These are phyloP conservation scores for Aspergillus novoparasiticus DNA, from an alignment of 2,329 filamentous ascomycete species.

Conservation along the genomic window DNA sequence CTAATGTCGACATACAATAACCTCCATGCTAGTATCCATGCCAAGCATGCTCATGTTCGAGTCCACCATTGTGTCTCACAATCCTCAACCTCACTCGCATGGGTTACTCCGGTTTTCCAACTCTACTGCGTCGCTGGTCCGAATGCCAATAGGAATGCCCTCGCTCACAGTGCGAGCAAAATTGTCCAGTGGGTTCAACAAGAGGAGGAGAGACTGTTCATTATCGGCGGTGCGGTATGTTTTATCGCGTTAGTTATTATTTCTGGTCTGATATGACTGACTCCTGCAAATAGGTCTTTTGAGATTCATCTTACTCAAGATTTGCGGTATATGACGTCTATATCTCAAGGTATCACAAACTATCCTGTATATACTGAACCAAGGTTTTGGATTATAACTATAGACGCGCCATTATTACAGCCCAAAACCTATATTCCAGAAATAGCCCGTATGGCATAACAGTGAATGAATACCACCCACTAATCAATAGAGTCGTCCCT, in stretches of 20 bases:
- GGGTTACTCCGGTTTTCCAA: constrained; percentile 89
- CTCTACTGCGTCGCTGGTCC: constrained; percentile 92
- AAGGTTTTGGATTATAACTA: neutral
- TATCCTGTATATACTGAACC: neutral
- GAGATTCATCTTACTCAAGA: neutral
- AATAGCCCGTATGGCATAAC: neutral
- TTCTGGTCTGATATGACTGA: neutral
- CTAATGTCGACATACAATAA: constrained; percentile 83
- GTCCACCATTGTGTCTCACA: constrained; percentile 77
- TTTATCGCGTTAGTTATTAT: neutral
- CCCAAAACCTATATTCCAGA: neutral
- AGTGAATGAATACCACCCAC: neutral
- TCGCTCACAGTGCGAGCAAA: constrained; percentile 85
- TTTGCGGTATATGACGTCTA: neutral
- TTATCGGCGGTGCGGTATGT: constrained; percentile 89
- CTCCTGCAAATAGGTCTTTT: constrained; percentile 5
- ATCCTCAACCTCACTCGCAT: constrained; percentile 80
- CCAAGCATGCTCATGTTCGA: constrained; percentile 80
- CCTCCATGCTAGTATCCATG: constrained; percentile 82
- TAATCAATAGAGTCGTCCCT: constrained; percentile 69
- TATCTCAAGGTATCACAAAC: neutral
- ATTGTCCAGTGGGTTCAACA: constrained; percentile 88
- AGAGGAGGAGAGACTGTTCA: constrained; percentile 93
- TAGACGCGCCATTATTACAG: neutral
- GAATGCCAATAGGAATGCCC: constrained; percentile 59